These are phyloP conservation scores for Neurospora sp. DNA, from an alignment of 495 filamentous ascomycete genomes.

Conservation along the genomic window DNA sequence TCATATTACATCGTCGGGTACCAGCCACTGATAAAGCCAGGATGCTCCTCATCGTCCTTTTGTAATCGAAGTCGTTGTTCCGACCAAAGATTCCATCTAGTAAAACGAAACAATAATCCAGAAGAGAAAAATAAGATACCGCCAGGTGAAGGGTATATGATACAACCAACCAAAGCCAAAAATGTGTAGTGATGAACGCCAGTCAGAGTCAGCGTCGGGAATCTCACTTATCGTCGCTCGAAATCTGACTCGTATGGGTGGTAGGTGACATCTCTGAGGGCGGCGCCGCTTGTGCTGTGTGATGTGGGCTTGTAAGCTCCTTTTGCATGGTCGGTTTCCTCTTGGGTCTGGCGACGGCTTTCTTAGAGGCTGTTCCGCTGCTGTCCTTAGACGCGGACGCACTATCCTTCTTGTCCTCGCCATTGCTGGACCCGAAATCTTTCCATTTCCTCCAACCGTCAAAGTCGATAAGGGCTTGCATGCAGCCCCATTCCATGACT, in stretches of 20 bases:
- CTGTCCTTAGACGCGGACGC: background rate
- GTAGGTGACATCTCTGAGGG: background rate
- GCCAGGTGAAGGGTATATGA: background rate
- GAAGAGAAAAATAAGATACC: background rate
- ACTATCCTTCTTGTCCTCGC: background rate
- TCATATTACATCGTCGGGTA: background rate
- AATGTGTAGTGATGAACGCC: background rate
- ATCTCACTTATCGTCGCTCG: background rate
- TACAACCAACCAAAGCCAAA: background rate
- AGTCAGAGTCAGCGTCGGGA: background rate
- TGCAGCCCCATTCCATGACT: slow-evolving; percentile 98
- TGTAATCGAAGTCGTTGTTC: background rate
- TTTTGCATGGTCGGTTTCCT: background rate
- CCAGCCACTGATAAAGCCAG: background rate
- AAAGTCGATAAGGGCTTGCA: slow-evolving; percentile 97
- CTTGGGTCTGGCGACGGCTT: background rate
- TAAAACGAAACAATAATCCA: background rate
- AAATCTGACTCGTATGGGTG: background rate
- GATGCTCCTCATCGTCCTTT: background rate
- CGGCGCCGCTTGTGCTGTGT: background rate
- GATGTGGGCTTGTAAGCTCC: background rate
- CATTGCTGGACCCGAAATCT: slow-evolving; percentile 34
- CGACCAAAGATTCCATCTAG: background rate
- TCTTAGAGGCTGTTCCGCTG: background rate
- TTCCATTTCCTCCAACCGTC: slow-evolving; percentile 99